Conservation (phyloP, 140 eudicot genomes). For the Flaveria floridana region DNA sequence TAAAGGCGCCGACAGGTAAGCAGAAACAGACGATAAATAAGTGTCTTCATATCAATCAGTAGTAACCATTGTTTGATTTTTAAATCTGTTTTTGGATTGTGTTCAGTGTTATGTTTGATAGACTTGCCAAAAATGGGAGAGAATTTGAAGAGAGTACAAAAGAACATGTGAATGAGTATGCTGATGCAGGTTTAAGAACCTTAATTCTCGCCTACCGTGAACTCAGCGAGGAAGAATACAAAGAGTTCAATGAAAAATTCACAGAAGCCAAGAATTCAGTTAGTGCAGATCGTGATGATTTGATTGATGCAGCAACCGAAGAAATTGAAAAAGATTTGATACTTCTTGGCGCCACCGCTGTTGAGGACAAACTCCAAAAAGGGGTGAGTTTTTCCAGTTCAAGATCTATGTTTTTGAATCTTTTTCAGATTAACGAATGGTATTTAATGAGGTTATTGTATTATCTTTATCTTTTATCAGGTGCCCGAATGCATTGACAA, state of each 20-base stretch:
- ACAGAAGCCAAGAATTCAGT: conserved; percentile 23
- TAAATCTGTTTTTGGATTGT: neutral
- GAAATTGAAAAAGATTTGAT: conserved; percentile 22
- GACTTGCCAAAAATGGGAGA: conserved; percentile 22
- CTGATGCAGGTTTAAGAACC: conserved; percentile 21
- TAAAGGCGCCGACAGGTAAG: conserved; percentile 25
- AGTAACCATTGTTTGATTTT: neutral
- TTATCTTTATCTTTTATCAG: conserved; percentile 31
- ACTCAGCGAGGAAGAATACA: conserved; percentile 21
- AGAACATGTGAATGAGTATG: conserved; percentile 20
- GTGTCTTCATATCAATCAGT: neutral
- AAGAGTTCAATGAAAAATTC: conserved; percentile 21
- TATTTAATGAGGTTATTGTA: neutral
- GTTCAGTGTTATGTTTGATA: conserved; percentile 23
- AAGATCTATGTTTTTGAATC: neutral
- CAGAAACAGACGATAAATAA: neutral
- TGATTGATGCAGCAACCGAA: conserved; percentile 18
- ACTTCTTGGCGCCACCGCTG: conserved; percentile 25
- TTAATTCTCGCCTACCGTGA: conserved; percentile 21
- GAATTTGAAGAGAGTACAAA: conserved; percentile 18
- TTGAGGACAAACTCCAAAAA: conserved; percentile 21
- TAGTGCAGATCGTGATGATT: conserved; percentile 20
- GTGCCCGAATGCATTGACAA: conserved; percentile 97
- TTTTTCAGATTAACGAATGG: neutral
- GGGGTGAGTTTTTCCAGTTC: conserved; percentile 18